Evolutionary conservation across 768 basidiomycete species (phyloP), one percentile per base, ranked within the genome.

Genomic region (Kwoniella mangroviensis): DNA sequence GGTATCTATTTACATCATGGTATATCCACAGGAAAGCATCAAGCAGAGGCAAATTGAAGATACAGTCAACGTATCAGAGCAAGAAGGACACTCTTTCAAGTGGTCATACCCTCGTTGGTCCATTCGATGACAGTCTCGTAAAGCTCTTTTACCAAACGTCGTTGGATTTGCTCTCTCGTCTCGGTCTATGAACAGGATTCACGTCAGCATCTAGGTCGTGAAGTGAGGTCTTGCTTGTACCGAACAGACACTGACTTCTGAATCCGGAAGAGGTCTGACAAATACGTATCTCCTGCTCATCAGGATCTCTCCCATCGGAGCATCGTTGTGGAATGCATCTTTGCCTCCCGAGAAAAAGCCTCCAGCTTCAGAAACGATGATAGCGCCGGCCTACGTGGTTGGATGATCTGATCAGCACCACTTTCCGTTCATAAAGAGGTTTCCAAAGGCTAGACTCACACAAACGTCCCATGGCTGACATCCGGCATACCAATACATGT

Each of bases 341-440:
- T 78, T 90, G 86, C 59, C 90, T 52, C 92, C 93, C 11, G 90
- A 89, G 43, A 92, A 89, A 22, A 90, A 84, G 10, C 90, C 88
- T 3, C 95, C 95, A 0, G 94, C 91, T 80, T 95, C 95, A 70
- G 92, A 88, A 0, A 92, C 90, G 70, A 98, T 94, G 74, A 97
- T 89, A 6, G 92, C 89, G 0, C 94, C 95, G 3, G 95, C 93
- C 85, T 26, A 26, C 26, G 4, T 26, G 26, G 4, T 26, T 26
- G 26, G 4, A 26, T 26, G 26, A 26, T 34, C 9, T 34, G 34
- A 34, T 34, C 34, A 34, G 34, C 34, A 34, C 34, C 34, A 34
- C 34, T 1, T 34, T 34, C 34, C 3, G 34, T 34, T 34, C 34
- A 34, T 4, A 34, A 34, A 7, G 34, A 34, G 34, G 34, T 6